phyloP scores from a whole-genome alignment of 495 filamentous ascomycete species.

The Penicillium samsonianum region DNA sequence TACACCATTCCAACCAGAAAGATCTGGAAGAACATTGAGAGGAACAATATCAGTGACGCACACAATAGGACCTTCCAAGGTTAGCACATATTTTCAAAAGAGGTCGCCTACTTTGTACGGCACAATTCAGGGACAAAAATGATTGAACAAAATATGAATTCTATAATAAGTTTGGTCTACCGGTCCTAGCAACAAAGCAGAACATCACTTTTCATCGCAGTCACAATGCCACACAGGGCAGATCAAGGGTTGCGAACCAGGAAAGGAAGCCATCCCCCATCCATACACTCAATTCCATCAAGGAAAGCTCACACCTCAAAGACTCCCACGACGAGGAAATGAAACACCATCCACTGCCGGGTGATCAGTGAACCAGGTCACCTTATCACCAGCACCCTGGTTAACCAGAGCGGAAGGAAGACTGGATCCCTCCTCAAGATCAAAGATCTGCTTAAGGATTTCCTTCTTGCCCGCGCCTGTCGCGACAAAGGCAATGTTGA shows the following conservation, averaged over 20 bases:
- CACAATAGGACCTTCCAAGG: not conserved
- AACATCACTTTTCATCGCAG: not conserved
- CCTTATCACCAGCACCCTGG: slow-evolving; percentile 74
- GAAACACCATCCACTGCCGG: slow-evolving; percentile 79
- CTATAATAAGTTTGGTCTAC: not conserved
- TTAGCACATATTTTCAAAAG: not conserved
- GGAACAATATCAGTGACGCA: too few relatives aligned
- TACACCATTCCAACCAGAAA: not conserved
- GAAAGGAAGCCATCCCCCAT: not conserved
- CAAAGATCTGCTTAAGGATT: slow-evolving; percentile 89
- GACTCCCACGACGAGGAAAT: slow-evolving; percentile 69
- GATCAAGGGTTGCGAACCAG: not conserved
- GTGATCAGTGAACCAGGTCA: slow-evolving; percentile 92
- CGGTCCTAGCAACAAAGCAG: not conserved
- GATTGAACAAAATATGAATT: not conserved
- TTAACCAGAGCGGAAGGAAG: slow-evolving; percentile 90
- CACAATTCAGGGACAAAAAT: too few relatives aligned
- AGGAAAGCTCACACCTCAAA: slow-evolving; percentile 40
- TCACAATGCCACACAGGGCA: not conserved
- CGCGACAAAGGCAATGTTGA: slow-evolving; percentile 86
- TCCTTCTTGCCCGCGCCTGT: slow-evolving; percentile 88
- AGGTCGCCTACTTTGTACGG: not conserved
- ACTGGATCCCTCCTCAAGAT: slow-evolving; percentile 67
- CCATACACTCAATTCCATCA: not conserved
- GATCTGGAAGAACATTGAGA: not conserved